Percentiles rank a stretch among this genome's conserved stretches.
These are phyloP conservation scores for Fusarium phyllophilum DNA, from an alignment of 2,329 filamentous ascomycete genomes.

Conservation along the genomic window DNA sequence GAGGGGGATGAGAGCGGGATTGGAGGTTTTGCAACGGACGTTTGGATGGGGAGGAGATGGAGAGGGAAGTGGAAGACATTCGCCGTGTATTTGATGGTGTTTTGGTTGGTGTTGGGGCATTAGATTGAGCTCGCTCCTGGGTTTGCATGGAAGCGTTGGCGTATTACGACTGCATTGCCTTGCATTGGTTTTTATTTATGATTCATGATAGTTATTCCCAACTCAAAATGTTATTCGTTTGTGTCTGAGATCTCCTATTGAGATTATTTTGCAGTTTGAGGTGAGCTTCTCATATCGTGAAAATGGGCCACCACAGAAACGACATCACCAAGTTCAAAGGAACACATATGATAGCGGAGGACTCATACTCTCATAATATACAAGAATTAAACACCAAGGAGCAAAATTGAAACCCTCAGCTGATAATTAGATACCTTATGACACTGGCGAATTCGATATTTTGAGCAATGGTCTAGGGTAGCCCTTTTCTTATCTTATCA, in stretches of 20 bases:
- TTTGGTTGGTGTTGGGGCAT: background rate
- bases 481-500: constrained; percentile 26
- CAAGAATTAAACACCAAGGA: fast-evolving
- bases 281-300: fast-evolving
- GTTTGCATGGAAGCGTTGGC: constrained; percentile 24
- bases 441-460: too few species aligned
- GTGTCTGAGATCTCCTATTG: background rate
- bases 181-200: constrained; percentile 15
- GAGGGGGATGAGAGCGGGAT: constrained; percentile 58
- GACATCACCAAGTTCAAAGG: fast-evolving
- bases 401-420: fast-evolving
- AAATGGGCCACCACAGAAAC: fast-evolving
- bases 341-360: fast-evolving
- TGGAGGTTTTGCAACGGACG: constrained; percentile 62
- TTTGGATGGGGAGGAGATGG: constrained; percentile 60
- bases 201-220: constrained; percentile 25
- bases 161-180: constrained; percentile 21
- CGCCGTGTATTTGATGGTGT: constrained; percentile 7
- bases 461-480: constrained; percentile 4
- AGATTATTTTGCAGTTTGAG: too few species aligned
- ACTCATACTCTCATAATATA: fast-evolving
- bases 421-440: background rate
- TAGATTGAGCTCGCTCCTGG: constrained; percentile 18
- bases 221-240: background rate
- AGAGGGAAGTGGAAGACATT: constrained; percentile 7